These are phyloP conservation scores for Lunularia cruciata DNA, from an alignment of 225 moss, liverwort and hornwort species.

Conservation along the genomic window DNA sequence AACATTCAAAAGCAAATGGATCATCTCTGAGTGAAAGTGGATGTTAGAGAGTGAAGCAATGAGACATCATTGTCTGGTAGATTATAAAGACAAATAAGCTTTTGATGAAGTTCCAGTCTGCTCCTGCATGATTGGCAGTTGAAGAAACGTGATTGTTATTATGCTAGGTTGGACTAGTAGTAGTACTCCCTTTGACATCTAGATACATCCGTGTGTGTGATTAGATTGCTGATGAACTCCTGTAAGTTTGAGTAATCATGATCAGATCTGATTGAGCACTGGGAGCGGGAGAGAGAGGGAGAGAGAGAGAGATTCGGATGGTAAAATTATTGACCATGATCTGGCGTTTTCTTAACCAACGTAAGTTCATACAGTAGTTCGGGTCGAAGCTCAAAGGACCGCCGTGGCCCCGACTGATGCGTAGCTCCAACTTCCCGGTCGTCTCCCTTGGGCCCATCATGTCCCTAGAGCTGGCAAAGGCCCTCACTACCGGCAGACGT, in stretches of 20 bases:
- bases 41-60: background rate
- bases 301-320: background rate
- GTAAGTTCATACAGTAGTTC: background rate
- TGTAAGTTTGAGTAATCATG: constrained; percentile 6
- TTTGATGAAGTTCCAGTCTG: background rate
- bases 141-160: constrained; percentile 10
- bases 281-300: background rate
- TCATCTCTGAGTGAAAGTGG: background rate
- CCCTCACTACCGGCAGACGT: background rate
- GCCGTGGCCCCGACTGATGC: background rate
- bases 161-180: background rate
- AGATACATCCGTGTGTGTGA: background rate
- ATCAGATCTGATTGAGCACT: background rate
- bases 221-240: background rate
- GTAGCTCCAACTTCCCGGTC: background rate
- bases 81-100: constrained; percentile 2
- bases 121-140: background rate
- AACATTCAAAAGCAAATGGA: background rate
- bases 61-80: constrained; percentile 1
- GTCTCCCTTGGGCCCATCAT: background rate
- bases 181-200: constrained; percentile 1
- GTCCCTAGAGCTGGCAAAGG: background rate
- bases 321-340: constrained; percentile 1
- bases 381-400: background rate
- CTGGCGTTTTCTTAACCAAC: background rate